Percentiles rank a stretch among this genome's conserved stretches.
These are phyloP conservation scores for Suillus subaureus DNA, from an alignment of 768 basidiomycete species.

Conservation along the genomic window DNA sequence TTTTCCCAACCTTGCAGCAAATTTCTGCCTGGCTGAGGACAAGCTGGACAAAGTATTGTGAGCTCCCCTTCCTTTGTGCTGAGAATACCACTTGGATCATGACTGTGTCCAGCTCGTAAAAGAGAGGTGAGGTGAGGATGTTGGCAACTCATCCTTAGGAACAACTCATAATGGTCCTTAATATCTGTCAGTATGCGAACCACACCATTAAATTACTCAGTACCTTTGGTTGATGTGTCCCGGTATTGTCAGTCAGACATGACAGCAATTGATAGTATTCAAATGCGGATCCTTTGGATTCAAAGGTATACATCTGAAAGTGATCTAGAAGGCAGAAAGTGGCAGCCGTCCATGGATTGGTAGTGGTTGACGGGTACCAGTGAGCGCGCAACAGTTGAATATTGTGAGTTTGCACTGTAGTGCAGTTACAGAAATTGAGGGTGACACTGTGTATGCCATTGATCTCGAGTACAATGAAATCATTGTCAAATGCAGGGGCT, in stretches of 20 bases:
- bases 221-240: slow-evolving; percentile 10
- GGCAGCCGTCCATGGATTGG: slow-evolving; percentile 27
- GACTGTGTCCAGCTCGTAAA: neutral
- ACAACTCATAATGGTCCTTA: neutral
- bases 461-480: neutral
- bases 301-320: slow-evolving; percentile 31
- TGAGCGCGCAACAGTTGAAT: slow-evolving; percentile 14
- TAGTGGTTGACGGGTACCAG: slow-evolving; percentile 18
- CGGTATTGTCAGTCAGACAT: slow-evolving; percentile 30
- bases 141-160: neutral
- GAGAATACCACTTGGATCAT: neutral
- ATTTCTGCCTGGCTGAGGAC: neutral
- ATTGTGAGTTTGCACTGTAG: slow-evolving; percentile 2
- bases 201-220: neutral
- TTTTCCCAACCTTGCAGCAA: neutral
- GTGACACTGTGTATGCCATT: slow-evolving; percentile 25
- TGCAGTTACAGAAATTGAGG: slow-evolving; percentile 18
- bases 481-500: neutral
- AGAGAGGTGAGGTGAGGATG: neutral
- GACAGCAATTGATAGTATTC: slow-evolving; percentile 23
- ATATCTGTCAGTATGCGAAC: neutral
- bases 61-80: neutral
- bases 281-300: slow-evolving; percentile 28
- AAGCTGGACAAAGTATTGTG: neutral
- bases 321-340: slow-evolving; percentile 27